A percentile compares a stretch with the other conserved stretches of the same genome.
These are phyloP conservation scores for Candida sanyiensis DNA, from an alignment of 805 yeast genomes.

Conservation along the genomic window DNA sequence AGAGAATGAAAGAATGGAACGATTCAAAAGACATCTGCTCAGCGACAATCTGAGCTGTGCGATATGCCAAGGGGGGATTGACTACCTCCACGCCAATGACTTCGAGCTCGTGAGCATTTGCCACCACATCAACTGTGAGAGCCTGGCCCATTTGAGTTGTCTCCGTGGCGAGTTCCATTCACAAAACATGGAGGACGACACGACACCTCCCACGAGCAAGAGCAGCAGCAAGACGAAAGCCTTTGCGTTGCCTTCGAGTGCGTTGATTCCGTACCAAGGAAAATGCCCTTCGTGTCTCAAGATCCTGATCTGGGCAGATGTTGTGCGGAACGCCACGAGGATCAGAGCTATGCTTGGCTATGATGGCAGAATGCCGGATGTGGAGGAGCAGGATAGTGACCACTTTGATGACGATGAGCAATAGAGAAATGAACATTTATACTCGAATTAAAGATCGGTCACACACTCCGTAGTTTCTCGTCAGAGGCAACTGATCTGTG, in stretches of 20 bases:
- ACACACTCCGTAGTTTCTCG: too few species aligned
- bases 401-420: too few species aligned
- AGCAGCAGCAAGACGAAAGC: slow-evolving; percentile 1
- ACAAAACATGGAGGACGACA: neutral
- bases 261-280: slow-evolving; percentile 26
- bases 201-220: neutral
- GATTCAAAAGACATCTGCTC: slow-evolving; percentile 19
- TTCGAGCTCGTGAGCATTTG: slow-evolving; percentile 35
- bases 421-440: too few species aligned
- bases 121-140: slow-evolving; percentile 27
- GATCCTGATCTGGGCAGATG: slow-evolving; percentile 26
- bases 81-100: slow-evolving; percentile 30
- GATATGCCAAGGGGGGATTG: slow-evolving; percentile 29
- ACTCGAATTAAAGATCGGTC: too few species aligned
- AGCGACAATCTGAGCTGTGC: slow-evolving; percentile 27
- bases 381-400: too few species aligned
- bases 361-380: slow-evolving; percentile 10
- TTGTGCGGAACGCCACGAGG: slow-evolving; percentile 25
- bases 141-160: slow-evolving; percentile 36
- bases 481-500: too few species aligned
- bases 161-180: slow-evolving; percentile 24
- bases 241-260: slow-evolving; percentile 10
- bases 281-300: slow-evolving; percentile 28
- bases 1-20: slow-evolving; percentile 14
- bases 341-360: slow-evolving; percentile 10